Evolutionary conservation across 1,284 basidiomycete species (phyloP).

Genomic region (Phylloporus sp.): DNA sequence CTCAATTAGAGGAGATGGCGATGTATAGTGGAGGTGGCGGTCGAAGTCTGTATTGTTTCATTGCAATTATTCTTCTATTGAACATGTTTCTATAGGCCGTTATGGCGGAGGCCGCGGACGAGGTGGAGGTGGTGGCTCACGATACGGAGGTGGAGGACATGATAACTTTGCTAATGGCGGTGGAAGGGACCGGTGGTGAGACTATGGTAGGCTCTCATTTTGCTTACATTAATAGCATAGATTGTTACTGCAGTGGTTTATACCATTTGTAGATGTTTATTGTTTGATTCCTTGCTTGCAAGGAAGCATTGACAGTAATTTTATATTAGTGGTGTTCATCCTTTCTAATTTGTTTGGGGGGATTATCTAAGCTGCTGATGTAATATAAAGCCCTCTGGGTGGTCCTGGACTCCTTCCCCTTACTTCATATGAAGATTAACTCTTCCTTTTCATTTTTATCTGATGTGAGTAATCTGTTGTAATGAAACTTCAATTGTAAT

Average conservation of each 20-base stretch:
- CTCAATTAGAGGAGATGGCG: conserved; percentile 93
- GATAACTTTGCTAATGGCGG: conserved; percentile 31
- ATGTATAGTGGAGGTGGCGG: conserved; percentile 84
- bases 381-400: no score
- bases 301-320: conserved; percentile 1
- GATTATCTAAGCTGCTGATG: no score
- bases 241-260: conserved; percentile 31
- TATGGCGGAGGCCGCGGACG: conserved; percentile 63
- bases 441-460: no score
- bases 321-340: no score
- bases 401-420: no score
- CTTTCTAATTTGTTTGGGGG: no score
- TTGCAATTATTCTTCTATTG: conserved; percentile 6
- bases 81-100: conserved; percentile 52
- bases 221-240: conserved; percentile 29
- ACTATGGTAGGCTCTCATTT: conserved; percentile 6
- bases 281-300: conserved; percentile 19
- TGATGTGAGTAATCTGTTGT: no score
- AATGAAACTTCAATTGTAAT: no score
- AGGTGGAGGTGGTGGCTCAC: conserved; percentile 48
- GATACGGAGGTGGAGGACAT: conserved; percentile 31
- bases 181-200: conserved; percentile 37
- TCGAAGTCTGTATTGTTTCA: conserved; percentile 59
- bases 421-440: no score
- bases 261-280: conserved; percentile 35